These are phyloP conservation scores for Aspergillus brasiliensis DNA, from an alignment of 2,329 filamentous ascomycete species.

Conservation along the genomic window DNA sequence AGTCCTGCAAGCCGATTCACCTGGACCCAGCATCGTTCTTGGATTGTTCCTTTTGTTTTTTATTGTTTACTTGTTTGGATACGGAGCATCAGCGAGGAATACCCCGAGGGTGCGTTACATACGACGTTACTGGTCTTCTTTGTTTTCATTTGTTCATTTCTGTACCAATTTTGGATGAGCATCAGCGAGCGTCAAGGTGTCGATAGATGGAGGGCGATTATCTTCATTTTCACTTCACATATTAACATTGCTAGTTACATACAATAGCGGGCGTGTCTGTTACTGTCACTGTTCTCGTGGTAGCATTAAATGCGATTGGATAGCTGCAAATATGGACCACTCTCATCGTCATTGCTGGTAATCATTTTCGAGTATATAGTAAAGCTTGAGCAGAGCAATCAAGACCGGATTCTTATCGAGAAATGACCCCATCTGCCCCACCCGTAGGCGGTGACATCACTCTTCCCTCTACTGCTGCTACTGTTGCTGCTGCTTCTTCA, in stretches of 20 bases:
- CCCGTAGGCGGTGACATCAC: slow-evolving; percentile 40
- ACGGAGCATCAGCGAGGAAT: slow-evolving; percentile 33
- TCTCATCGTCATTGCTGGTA: slow-evolving; percentile 4
- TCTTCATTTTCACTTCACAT: slow-evolving; percentile 17
- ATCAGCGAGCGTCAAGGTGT: slow-evolving; percentile 37
- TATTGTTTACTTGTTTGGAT: slow-evolving; percentile 6
- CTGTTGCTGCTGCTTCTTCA: neutral
- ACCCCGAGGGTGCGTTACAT: slow-evolving; percentile 27
- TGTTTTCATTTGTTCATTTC: slow-evolving; percentile 8
- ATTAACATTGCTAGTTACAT: neutral
- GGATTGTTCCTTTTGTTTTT: slow-evolving; percentile 4
- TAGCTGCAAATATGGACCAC: neutral
- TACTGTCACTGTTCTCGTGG: neutral
- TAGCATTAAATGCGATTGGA: neutral
- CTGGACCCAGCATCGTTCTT: neutral
- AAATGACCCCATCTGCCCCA: slow-evolving; percentile 27
- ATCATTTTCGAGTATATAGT: neutral
- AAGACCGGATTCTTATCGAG: slow-evolving; percentile 6
- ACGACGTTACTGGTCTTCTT: slow-evolving; percentile 13
- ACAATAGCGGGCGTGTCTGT: neutral
- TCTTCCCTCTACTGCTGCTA: slow-evolving; percentile 8
- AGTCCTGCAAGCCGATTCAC: neutral
- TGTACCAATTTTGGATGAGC: slow-evolving; percentile 24
- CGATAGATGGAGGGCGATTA: slow-evolving; percentile 26
- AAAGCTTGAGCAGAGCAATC: neutral